phyloP scores from a whole-genome alignment of 2,329 filamentous ascomycete species.

The Aspergillus brasiliensis region DNA sequence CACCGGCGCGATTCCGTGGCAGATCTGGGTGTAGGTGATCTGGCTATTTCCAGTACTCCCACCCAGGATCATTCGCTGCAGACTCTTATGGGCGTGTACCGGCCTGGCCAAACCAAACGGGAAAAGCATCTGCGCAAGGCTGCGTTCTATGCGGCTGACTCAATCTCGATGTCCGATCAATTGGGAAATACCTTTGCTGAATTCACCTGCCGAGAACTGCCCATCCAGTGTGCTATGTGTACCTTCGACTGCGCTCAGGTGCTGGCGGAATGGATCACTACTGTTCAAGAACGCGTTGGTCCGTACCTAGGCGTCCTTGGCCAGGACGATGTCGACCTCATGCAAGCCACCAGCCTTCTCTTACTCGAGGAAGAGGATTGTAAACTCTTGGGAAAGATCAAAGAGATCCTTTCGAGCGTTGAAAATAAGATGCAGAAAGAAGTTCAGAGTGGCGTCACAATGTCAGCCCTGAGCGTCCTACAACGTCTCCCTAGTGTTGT shows the following conservation, averaged over 20 bases:
- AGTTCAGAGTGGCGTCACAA: conserved; percentile 56
- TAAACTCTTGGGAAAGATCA: conserved; percentile 79
- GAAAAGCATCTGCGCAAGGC: conserved; percentile 90
- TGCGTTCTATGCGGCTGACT: conserved; percentile 93
- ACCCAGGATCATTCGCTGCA: conserved; percentile 38
- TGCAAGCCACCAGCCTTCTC: conserved; percentile 82
- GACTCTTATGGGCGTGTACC: conserved; percentile 34
- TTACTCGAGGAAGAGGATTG: conserved; percentile 89
- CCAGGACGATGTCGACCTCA: conserved; percentile 75
- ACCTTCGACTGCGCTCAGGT: conserved; percentile 93
- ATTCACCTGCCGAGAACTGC: conserved; percentile 78
- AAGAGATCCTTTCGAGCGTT: conserved; percentile 73
- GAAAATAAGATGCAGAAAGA: conserved; percentile 75
- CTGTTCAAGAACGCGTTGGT: conserved; percentile 91
- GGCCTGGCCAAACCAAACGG: conserved; percentile 60
- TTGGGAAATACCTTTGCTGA: conserved; percentile 84
- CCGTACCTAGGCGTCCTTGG: conserved; percentile 85
- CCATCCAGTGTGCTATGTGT: conserved; percentile 88
- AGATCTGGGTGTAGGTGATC: conserved; percentile 39
- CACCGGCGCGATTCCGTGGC: conserved; percentile 38
- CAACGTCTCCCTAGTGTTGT: conserved; percentile 60
- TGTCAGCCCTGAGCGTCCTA: conserved; percentile 54
- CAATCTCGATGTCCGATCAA: conserved; percentile 83
- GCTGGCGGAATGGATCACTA: conserved; percentile 89
- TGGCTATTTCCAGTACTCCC: conserved; percentile 39